A percentile compares a stretch with the other conserved stretches of the same genome.
These are phyloP conservation scores for Lasiosphaeris hirsuta DNA, from an alignment of 495 filamentous ascomycete species.

Conservation along the genomic window DNA sequence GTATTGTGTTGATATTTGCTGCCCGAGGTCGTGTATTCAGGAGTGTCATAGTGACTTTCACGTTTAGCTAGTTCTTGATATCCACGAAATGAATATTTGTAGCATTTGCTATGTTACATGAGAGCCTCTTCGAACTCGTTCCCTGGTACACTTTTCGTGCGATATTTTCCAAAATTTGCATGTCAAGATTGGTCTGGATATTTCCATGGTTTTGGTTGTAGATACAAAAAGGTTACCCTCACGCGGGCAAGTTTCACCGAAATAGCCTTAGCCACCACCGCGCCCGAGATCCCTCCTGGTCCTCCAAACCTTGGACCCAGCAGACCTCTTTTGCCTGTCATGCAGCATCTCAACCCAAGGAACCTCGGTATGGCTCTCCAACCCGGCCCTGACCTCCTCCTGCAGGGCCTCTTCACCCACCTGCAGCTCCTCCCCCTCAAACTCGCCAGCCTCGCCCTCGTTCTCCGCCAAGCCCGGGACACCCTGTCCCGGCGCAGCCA, in stretches of 20 bases:
- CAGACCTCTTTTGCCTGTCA: slow-evolving; percentile 45
- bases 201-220: too few relatives aligned
- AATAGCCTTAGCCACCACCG: too few relatives aligned
- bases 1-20: not conserved
- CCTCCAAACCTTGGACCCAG: slow-evolving; percentile 52
- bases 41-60: too few relatives aligned
- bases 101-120: too few relatives aligned
- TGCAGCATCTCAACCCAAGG: slow-evolving; percentile 54
- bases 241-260: too few relatives aligned
- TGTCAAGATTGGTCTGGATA: too few relatives aligned
- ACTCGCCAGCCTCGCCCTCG: slow-evolving; percentile 16
- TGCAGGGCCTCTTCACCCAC: slow-evolving; percentile 2
- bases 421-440: slow-evolving; percentile 18
- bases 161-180: too few relatives aligned
- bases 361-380: slow-evolving; percentile 23
- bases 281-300: slow-evolving; percentile 52
- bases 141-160: too few relatives aligned
- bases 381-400: slow-evolving; percentile 9
- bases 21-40: not conserved
- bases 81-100: too few relatives aligned
- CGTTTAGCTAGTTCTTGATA: too few relatives aligned
- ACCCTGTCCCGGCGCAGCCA: not conserved
- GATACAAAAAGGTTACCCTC: too few relatives aligned
- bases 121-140: too few relatives aligned
- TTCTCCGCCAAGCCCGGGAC: not conserved